phyloP scores from a whole-genome alignment of 228 moss, liverwort and hornwort species.

The Sphagnum fallax region DNA sequence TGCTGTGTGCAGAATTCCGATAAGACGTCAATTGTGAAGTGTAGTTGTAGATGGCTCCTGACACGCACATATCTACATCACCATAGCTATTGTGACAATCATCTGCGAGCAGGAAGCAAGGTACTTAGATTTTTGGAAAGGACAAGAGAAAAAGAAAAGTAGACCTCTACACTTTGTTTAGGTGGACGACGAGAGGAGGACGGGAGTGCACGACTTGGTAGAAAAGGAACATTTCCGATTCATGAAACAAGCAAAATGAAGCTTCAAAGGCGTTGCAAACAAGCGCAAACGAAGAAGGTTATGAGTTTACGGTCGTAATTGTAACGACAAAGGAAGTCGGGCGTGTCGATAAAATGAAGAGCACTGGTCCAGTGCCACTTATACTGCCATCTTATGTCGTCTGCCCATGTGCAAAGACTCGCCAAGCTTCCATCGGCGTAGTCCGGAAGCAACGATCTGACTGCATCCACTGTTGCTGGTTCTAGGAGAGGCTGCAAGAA shows the following conservation, averaged over 20 bases:
- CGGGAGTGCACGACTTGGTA: background rate
- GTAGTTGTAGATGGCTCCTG: constrained; percentile 88
- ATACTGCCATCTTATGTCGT: constrained; percentile 45
- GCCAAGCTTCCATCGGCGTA: constrained; percentile 61
- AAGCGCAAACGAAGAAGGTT: background rate
- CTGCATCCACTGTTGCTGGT: constrained; percentile 24
- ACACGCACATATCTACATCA: constrained; percentile 49
- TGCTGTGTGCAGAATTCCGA: too few species aligned
- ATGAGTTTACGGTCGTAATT: constrained; percentile 45
- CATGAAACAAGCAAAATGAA: background rate
- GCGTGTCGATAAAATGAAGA: constrained; percentile 72
- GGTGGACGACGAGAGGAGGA: background rate
- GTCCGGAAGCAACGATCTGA: constrained; percentile 47
- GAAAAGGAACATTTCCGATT: background rate
- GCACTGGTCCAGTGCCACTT: constrained; percentile 71
- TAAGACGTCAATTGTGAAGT: constrained; percentile 34
- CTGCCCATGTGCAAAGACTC: constrained; percentile 78
- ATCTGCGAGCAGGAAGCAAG: constrained; percentile 22
- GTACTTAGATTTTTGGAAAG: background rate
- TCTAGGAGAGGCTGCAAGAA: constrained; percentile 61
- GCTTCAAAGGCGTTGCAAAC: background rate
- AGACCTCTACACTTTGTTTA: background rate
- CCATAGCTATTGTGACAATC: constrained; percentile 76
- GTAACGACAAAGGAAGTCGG: constrained; percentile 60
- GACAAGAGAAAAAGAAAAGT: background rate